phyloP scores from a whole-genome alignment of 306 rosid genomes.

The Begonia peltatifolia region DNA sequence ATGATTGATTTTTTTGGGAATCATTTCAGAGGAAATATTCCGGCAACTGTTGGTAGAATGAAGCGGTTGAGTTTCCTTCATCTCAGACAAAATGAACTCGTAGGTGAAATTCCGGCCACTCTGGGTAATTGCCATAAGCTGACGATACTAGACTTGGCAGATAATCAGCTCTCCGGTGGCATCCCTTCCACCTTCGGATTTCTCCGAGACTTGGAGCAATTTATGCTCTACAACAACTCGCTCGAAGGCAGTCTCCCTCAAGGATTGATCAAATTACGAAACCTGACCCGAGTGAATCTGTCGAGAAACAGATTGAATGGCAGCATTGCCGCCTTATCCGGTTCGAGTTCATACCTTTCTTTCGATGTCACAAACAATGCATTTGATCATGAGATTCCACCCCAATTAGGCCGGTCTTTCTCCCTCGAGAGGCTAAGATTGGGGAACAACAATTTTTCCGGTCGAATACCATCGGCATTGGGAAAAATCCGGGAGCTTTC shows the following conservation, averaged over 20 bases:
- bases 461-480: constrained; percentile 54
- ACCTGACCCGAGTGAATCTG: constrained; percentile 75
- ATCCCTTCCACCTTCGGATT: constrained; percentile 59
- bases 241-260: constrained; percentile 86
- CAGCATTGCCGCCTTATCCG: constrained; percentile 48
- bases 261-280: constrained; percentile 34
- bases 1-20: constrained; percentile 86
- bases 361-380: constrained; percentile 65
- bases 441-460: constrained; percentile 60
- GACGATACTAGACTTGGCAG: constrained; percentile 68
- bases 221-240: constrained; percentile 91
- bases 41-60: constrained; percentile 63
- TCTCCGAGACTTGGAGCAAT: constrained; percentile 39
- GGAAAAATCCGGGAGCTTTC: constrained; percentile 44
- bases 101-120: constrained; percentile 63
- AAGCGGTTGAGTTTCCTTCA: constrained; percentile 63
- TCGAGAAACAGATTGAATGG: constrained; percentile 72
- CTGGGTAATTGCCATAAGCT: constrained; percentile 67
- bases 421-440: constrained; percentile 66
- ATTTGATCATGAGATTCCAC: constrained; percentile 60
- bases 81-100: constrained; percentile 81
- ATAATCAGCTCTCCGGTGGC: constrained; percentile 56
- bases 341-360: constrained; percentile 52
- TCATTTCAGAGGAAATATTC: constrained; percentile 56
- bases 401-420: constrained; percentile 53